Conservation (phyloP, 306 rosid species). For the apple (Malus domestica) region DNA sequence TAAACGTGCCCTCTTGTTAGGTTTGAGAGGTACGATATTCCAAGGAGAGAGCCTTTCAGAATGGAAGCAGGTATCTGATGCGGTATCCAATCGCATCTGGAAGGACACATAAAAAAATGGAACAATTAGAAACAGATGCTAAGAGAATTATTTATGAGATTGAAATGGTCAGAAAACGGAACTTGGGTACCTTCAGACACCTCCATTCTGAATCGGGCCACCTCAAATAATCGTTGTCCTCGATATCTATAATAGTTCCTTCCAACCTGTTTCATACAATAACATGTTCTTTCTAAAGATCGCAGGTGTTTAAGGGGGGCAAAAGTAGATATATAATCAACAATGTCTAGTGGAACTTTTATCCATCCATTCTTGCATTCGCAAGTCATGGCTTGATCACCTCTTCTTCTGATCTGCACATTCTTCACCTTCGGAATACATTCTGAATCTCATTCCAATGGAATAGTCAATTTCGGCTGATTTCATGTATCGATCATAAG, state of each 20-base stretch:
- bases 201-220: slow-evolving; percentile 82
- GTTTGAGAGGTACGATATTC: slow-evolving; percentile 40
- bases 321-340: background rate
- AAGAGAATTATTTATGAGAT: slow-evolving; percentile 1
- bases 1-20: slow-evolving; percentile 26
- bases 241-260: slow-evolving; percentile 42
- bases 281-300: background rate
- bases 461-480: slow-evolving; percentile 24
- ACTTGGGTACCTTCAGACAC: slow-evolving; percentile 44
- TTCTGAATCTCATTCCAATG: slow-evolving; percentile 45
- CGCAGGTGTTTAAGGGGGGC: background rate
- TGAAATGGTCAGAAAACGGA: background rate
- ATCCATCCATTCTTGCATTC: background rate
- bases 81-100: slow-evolving; percentile 64
- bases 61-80: slow-evolving; percentile 10
- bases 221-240: slow-evolving; percentile 41
- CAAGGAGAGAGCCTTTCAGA: slow-evolving; percentile 66
- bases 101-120: slow-evolving; percentile 2
- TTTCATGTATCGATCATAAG: slow-evolving; percentile 32
- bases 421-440: slow-evolving; percentile 32
- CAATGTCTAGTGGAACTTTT: background rate
- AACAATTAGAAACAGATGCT: background rate
- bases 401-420: slow-evolving; percentile 31
- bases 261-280: slow-evolving; percentile 28
- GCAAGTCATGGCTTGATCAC: slow-evolving; percentile 24